phyloP scores from a whole-genome alignment of 305 asterid genomes.

The Plantago coronopus region DNA sequence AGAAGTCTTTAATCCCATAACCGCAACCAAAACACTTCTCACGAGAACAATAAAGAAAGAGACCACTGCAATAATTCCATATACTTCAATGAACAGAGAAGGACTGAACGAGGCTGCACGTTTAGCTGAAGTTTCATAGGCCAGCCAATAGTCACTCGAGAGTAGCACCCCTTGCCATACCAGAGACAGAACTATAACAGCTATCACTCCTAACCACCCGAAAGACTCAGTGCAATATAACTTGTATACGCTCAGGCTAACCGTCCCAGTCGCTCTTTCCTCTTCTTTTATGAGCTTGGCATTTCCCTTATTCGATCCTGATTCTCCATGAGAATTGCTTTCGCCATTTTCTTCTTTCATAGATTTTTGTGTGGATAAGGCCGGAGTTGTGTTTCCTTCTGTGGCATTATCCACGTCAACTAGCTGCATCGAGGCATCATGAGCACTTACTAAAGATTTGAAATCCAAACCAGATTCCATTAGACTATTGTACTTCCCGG shows the following conservation, averaged over 20 bases:
- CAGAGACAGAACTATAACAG: conserved; percentile 44
- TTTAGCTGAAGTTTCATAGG: conserved; percentile 72
- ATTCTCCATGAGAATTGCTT: conserved; percentile 35
- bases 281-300: conserved; percentile 93
- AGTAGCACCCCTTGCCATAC: conserved; percentile 76
- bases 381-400: conserved; percentile 28
- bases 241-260: conserved; percentile 73
- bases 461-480: conserved; percentile 66
- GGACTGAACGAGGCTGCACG: conserved; percentile 59
- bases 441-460: conserved; percentile 75
- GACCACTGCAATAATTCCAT: conserved; percentile 44
- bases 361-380: conserved; percentile 35
- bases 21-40: conserved; percentile 45
- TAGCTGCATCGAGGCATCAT: conserved; percentile 88
- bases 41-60: conserved; percentile 42
- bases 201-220: conserved; percentile 74
- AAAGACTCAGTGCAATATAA: conserved; percentile 69
- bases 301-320: conserved; percentile 33
- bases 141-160: conserved; percentile 89
- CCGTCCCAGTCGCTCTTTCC: conserved; percentile 78
- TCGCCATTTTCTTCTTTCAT: conserved; percentile 57
- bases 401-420: conserved; percentile 64
- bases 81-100: conserved; percentile 59
- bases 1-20: conserved; percentile 85
- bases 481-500: conserved; percentile 67